phyloP scores from a whole-genome alignment of 202 grass and related monocot genomes.

The Miscanthus sacchariflorus region DNA sequence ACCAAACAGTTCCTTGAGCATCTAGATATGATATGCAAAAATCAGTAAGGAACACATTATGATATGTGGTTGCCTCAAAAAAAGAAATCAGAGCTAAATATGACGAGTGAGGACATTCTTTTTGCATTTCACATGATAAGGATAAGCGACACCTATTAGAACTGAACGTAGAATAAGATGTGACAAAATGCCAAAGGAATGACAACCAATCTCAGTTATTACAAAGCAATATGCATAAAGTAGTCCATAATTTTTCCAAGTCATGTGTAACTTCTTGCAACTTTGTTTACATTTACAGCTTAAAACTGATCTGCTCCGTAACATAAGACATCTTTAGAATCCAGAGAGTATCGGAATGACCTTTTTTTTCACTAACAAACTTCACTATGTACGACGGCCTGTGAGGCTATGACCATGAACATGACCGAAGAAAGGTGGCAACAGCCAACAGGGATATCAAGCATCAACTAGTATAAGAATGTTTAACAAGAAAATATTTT shows the following conservation, averaged over 20 bases:
- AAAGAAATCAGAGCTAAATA: not conserved
- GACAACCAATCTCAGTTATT: not conserved
- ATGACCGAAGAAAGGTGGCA: too few species aligned
- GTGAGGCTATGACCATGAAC: too few species aligned
- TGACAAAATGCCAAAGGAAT: not conserved
- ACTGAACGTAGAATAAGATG: not conserved
- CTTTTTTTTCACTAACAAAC: too few species aligned
- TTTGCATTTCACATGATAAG: not conserved
- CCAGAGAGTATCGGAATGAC: too few species aligned
- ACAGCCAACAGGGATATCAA: not conserved
- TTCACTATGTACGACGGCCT: too few species aligned
- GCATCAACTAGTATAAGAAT: not conserved
- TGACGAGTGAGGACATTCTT: not conserved
- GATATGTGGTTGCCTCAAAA: not conserved
- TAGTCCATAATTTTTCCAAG: not conserved
- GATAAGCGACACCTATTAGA: not conserved
- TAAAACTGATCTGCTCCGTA: too few species aligned
- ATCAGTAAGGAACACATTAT: not conserved
- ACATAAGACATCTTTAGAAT: too few species aligned
- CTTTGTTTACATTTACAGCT: not conserved
- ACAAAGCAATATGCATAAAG: not conserved
- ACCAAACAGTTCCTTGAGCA: not conserved
- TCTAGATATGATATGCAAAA: too few species aligned
- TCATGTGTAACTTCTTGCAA: slow-evolving; percentile 3
- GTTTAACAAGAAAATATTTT: not conserved